Base-by-base conservation (phyloP, 345 rosid species). In the Gossypium arboreum region DNA sequence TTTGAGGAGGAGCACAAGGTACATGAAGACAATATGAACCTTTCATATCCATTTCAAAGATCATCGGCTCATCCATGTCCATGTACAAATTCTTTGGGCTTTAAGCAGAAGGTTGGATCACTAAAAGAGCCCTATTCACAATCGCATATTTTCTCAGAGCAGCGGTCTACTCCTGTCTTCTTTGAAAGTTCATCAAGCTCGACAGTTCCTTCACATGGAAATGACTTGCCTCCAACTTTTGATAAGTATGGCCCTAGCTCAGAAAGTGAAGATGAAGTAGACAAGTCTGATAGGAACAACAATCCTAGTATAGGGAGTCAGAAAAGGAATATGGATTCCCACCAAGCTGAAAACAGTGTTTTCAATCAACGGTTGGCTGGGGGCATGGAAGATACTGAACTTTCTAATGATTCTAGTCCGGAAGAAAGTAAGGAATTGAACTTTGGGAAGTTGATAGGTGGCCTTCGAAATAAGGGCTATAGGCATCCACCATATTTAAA, bases 181-280 rank as follows among this genome's bases (percentile, higher is more conserved):
- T 82, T 85, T 52, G 89, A 80, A 60, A 76, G 72, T 78, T 75
- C 73, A 54, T 76, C 82, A 58, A 72, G 78, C 77, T 84, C 86
- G 63, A 63, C 68, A 3, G 81, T 79, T 77, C 77, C 85, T 81
- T 81, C 84, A 27, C 85, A 83, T 59, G 81, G 69, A 62, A 86
- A 83, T 59, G 84, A 83, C 55, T 74, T 74, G 68, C 84, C 89
- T 45, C 82, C 74, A 24, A 74, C 83, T 76, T 90, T 89, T 78
- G 97, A 92, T 84, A 86, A 90, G 61, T 87, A 79, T 72, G 86
- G 75, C 77, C 82, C 71, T 15, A 79, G 81, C 78, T 89, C 87
- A 29, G 90, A 86, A 80, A 83, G 78, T 75, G 93, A 86, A 72
- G 91, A 82, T 73, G 90, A 86, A 39, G 59, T 41, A 12, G 71